Conservation (phyloP, 768 basidiomycete genomes). For the Boletus rubropictus region DNA sequence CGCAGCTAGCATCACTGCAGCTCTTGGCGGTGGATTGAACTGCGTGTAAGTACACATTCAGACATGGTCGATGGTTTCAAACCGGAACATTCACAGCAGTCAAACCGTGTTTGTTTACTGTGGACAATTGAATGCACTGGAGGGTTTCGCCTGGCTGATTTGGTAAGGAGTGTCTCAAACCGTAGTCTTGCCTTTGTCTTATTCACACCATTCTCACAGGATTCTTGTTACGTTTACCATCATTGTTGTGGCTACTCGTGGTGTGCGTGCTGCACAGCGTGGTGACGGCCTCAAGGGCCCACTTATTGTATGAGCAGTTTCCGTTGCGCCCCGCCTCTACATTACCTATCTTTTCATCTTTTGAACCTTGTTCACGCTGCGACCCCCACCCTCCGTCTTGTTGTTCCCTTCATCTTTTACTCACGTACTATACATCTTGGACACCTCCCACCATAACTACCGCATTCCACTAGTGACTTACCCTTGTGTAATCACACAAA, state of each 20-base stretch:
- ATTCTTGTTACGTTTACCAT: slow-evolving; percentile 58
- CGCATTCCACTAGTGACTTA: neutral
- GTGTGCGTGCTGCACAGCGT: slow-evolving; percentile 49
- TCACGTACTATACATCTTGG: neutral
- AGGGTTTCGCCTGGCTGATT: slow-evolving; percentile 71
- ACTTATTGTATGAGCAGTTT: slow-evolving; percentile 35
- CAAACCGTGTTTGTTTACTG: slow-evolving; percentile 55
- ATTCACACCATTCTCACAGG: slow-evolving; percentile 34
- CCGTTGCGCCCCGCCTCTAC: neutral
- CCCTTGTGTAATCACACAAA: neutral
- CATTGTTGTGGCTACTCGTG: slow-evolving; percentile 54
- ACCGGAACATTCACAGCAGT: slow-evolving; percentile 23
- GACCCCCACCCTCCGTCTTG: slow-evolving; percentile 9
- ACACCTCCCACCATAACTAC: slow-evolving; percentile 6
- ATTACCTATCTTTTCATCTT: slow-evolving; percentile 8
- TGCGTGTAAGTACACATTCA: slow-evolving; percentile 46
- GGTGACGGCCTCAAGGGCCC: slow-evolving; percentile 65
- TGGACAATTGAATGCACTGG: slow-evolving; percentile 68
- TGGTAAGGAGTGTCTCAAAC: slow-evolving; percentile 41
- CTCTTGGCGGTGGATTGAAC: slow-evolving; percentile 63
- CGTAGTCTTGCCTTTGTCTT: neutral
- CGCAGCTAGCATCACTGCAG: slow-evolving; percentile 62
- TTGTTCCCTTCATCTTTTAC: neutral
- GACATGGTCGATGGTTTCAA: neutral
- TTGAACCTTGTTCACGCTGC: slow-evolving; percentile 5